Base-by-base conservation (phyloP, 495 filamentous ascomycete species). In the Cercophora scortea region DNA sequence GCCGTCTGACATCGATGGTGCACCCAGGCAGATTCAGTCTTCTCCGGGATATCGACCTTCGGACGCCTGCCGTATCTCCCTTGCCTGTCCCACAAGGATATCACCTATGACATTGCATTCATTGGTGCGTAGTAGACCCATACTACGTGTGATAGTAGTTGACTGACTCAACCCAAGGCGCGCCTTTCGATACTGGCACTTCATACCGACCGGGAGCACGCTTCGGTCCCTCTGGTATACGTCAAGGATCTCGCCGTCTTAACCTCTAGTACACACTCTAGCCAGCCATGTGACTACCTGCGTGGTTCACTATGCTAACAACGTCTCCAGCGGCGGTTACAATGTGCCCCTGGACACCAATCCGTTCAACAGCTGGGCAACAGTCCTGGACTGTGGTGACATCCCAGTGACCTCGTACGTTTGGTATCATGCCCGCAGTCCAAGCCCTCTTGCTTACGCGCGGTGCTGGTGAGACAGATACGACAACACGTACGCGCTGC, bases 21-120 rank as follows among this genome's bases (percentile, higher is more conserved):
- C 10, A 25, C 3, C 12, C 48, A 77, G 71, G 75, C 75, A 6
- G 74, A 79, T 50, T 75, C 75, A 0, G 75, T 79, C 42, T 95
- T 91, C 67, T 84, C 86, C n/a, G 89, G 89, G 44, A 86, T 92
- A 47, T 83, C 85, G 42, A 91, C 85, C 48, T 95, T 92, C 70
- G 89, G 86, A 32, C 89, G 91, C 62, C 73, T 91, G 35, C 83
- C 82, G 42, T 83, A 90, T 56, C 74, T 79, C 32, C 85, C 85
- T 42, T 93, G 89, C 59, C 78, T 95, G 1, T 77, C 79, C 47
- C 75, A 82, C 52, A 81, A 82, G 4, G 73, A 84, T 34, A 77
- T 78, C 45, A 64, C 69, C 43, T 93, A 87, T 58, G 89, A 95
- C 61, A 89, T 95, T 52, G 89, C 80, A 18, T 81, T 95, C 51